Evolutionary conservation across 2,329 filamentous ascomycete species (phyloP), one percentile per base, ranked within the genome.

Genomic region (Trichoderma pleuroti): DNA sequence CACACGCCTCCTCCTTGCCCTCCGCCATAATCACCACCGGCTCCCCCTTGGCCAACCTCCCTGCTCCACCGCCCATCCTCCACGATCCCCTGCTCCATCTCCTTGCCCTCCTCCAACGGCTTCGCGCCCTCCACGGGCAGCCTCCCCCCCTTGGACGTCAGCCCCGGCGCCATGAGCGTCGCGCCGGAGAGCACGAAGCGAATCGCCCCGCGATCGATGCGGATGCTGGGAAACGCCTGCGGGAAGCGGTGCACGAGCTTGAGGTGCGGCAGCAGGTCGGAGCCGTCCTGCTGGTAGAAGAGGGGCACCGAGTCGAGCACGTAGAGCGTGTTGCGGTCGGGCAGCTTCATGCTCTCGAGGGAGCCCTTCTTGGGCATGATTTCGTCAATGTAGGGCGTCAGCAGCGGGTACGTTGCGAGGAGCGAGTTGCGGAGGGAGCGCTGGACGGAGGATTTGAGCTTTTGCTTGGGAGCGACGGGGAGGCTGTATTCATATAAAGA

Each of bases 401-500:
- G 91, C 65, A 93, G 88, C 3, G 96, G 96, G 83, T 97, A 98
- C 67, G 92, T 92, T 71, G 93, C 87, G 74, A 96, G 85, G 75
- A 98, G 88, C 78, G 93, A 93, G 77, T 91, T 87, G 76, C 96
- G 93, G 76, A 99, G 91, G 74, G 86, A 88, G 78, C 96, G 93
- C 85, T 98, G 94, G 70, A 93, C 93, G 28, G 94, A 97, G 74
- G 95, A 98, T 84, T 98, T 99, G 82, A 98, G 93, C 86, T 98
- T 98, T 76, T 94, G 93, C 84, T 96, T 97, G 70, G 93, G 91
- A 75, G 92, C 89, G 30, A 91, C 84, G 77, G 90, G 85, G 80
- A 97, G 90, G 75, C 92, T 95, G 77, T 28, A 28, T 28, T 28
- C 26, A 32, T 16, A 39, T 26, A 6, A 14, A 26, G 9, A 65